These are phyloP conservation scores for Grosmannia serpens DNA, from an alignment of 2,329 filamentous ascomycete genomes.

Conservation along the genomic window DNA sequence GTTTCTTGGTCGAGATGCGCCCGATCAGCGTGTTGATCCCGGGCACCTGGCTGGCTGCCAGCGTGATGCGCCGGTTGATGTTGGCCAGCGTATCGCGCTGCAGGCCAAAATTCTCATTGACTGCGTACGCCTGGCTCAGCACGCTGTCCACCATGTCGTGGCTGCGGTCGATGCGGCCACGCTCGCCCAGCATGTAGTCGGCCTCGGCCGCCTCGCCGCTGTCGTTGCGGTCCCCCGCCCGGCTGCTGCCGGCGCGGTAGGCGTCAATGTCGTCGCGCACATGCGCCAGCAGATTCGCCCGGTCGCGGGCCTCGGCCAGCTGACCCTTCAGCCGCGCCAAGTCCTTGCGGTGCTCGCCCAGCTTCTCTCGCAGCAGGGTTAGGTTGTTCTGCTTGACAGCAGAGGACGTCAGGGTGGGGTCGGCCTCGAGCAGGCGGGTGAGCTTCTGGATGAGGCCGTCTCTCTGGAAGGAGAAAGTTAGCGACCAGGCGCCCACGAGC, in stretches of 20 bases:
- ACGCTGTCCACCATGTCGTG: conserved; percentile 84
- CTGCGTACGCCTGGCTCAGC: conserved; percentile 88
- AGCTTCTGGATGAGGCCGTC: conserved; percentile 74
- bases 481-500: not conserved
- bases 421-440: conserved; percentile 80
- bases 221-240: conserved; percentile 42
- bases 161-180: conserved; percentile 73
- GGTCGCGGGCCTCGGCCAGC: conserved; percentile 68
- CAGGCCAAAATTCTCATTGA: conserved; percentile 79
- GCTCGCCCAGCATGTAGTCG: conserved; percentile 94
- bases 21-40: conserved; percentile 87
- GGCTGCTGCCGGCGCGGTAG: conserved; percentile 76
- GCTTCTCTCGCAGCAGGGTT: conserved; percentile 78
- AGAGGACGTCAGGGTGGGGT: conserved; percentile 74
- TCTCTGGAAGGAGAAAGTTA: conserved; percentile 41
- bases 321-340: conserved; percentile 61
- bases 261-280: conserved; percentile 87
- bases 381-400: conserved; percentile 97
- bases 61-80: conserved; percentile 82
- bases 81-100: conserved; percentile 81
- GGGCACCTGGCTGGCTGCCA: conserved; percentile 81
- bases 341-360: conserved; percentile 77
- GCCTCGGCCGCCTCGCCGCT: conserved; percentile 69
- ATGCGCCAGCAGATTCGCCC: conserved; percentile 80
- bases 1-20: conserved; percentile 88